Conservation (phyloP, 192 early-diverging fungal genomes). For the Chytriomyces hyalinus region DNA sequence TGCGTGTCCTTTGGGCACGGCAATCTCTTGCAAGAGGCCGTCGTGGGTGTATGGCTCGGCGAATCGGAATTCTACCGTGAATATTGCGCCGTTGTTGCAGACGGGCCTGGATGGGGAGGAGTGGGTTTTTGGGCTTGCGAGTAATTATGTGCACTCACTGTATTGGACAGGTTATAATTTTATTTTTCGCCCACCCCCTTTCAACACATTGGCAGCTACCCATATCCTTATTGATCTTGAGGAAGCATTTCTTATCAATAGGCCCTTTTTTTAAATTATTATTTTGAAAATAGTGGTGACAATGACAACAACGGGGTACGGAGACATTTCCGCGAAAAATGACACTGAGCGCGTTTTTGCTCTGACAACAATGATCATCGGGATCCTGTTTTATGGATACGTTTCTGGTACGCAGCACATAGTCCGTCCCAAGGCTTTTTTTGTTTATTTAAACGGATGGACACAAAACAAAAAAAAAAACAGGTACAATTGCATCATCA, state of each 20-base stretch:
- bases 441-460: background rate
- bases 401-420: conserved; percentile 46
- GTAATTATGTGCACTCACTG: conserved; percentile 44
- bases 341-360: conserved; percentile 53
- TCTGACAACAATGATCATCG: conserved; percentile 46
- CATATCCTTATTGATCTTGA: too few species aligned
- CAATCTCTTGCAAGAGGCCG: conserved; percentile 31
- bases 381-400: conserved; percentile 59
- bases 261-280: background rate
- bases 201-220: background rate
- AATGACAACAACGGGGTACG: conserved; percentile 60
- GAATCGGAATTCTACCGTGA: background rate
- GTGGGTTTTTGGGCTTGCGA: conserved; percentile 28
- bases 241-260: background rate
- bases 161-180: conserved; percentile 54
- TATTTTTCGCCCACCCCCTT: background rate
- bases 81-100: conserved; percentile 2
- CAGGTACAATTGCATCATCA: conserved; percentile 55
- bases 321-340: conserved; percentile 55
- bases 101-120: background rate
- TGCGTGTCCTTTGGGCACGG: conserved; percentile 45
- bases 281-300: conserved; percentile 44
- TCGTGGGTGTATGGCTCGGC: conserved; percentile 42
- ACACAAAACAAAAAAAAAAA: background rate
- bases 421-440: background rate